Evolutionary conservation across 805 yeast genomes (phyloP).

Genomic region (Myxozyma nipponensis): DNA sequence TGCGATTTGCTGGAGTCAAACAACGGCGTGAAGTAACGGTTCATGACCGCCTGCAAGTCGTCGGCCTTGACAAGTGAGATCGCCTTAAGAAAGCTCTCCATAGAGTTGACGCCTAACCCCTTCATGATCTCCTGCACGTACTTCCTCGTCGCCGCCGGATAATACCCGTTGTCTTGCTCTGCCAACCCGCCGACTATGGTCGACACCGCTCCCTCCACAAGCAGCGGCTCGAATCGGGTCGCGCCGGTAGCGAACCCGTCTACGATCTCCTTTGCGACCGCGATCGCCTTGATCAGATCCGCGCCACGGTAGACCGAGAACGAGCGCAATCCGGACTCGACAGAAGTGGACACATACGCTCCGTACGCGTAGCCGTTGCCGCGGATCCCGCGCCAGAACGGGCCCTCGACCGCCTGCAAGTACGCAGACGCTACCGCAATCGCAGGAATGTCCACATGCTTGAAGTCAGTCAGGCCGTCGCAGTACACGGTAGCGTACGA

Average conservation of each 20-base stretch:
- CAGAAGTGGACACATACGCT: slow-evolving; percentile 54
- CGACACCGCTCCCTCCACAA: slow-evolving; percentile 70
- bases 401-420: slow-evolving; percentile 88
- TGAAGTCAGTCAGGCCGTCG: slow-evolving; percentile 53
- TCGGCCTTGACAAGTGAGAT: slow-evolving; percentile 50
- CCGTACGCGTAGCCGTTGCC: slow-evolving; percentile 95
- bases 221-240: slow-evolving; percentile 51
- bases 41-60: slow-evolving; percentile 46
- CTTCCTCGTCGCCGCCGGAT: slow-evolving; percentile 61
- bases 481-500: slow-evolving; percentile 62
- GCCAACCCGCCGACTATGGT: slow-evolving; percentile 72
- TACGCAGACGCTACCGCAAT: slow-evolving; percentile 70
- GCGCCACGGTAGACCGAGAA: slow-evolving; percentile 78
- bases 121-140: slow-evolving; percentile 63
- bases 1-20: slow-evolving; percentile 56
- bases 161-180: slow-evolving; percentile 58
- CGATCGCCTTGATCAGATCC: slow-evolving; percentile 61
- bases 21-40: slow-evolving; percentile 59
- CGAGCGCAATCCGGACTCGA: slow-evolving; percentile 64
- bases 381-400: slow-evolving; percentile 93
- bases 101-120: slow-evolving; percentile 67
- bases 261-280: slow-evolving; percentile 53
- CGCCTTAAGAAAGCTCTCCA: slow-evolving; percentile 48
- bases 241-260: slow-evolving; percentile 55
- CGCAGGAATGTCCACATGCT: slow-evolving; percentile 60